Evolutionary conservation across 139 green algal species (phyloP).

Genomic region (Chlorella vulgaris): DNA sequence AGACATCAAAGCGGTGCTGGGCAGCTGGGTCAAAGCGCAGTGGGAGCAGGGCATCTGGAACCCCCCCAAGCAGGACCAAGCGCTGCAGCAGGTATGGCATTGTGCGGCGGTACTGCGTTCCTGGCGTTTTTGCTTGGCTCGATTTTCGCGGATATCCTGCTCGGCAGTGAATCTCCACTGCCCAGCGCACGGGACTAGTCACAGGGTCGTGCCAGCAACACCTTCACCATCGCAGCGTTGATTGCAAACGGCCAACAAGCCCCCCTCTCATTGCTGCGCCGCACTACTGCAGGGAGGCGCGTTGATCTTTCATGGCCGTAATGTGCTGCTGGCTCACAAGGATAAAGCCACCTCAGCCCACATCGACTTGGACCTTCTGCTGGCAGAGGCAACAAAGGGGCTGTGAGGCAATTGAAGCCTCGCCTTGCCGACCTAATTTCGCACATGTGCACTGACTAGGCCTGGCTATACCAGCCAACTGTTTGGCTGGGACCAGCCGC

Average conservation of each 20-base stretch:
- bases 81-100: constrained; percentile 28
- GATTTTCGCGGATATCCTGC: too few relatives aligned
- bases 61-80: constrained; percentile 26
- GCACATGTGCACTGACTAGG: too few relatives aligned
- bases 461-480: too few relatives aligned
- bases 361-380: constrained; percentile 61
- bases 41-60: constrained; percentile 1
- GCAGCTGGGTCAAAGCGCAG: constrained; percentile 3
- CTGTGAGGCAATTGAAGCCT: too few relatives aligned
- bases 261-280: neutral
- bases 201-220: too few relatives aligned
- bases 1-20: constrained; percentile 6
- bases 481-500: neutral
- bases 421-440: too few relatives aligned
- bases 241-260: too few relatives aligned
- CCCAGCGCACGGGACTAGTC: too few relatives aligned
- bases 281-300: constrained; percentile 62
- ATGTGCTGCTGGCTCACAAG: constrained; percentile 62
- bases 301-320: constrained; percentile 75
- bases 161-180: too few relatives aligned
- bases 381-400: constrained; percentile 32
- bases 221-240: too few relatives aligned
- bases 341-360: constrained; percentile 76
- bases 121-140: neutral
- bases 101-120: neutral